A percentile compares a stretch with the other conserved stretches of the same genome.
Evolutionary conservation across 768 basidiomycete species (phyloP).

Genomic region (Naganishia vishniacii): DNA sequence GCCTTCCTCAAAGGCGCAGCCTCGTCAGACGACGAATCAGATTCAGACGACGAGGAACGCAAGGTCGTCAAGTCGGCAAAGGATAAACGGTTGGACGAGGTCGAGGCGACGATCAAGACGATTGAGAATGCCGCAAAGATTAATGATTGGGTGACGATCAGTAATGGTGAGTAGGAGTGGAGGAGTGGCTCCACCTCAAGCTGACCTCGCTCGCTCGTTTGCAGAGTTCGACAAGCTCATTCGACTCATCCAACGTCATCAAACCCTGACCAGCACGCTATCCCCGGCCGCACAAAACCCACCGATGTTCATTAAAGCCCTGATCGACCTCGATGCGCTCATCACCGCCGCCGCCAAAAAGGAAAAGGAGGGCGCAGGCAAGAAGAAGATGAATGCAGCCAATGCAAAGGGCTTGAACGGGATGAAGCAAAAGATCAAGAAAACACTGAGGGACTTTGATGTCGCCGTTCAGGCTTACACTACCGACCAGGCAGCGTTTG

Average conservation of each 20-base stretch:
- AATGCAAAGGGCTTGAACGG: constrained; percentile 90
- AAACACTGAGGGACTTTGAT: constrained; percentile 83
- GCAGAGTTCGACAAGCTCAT: constrained; percentile 94
- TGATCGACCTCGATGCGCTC: constrained; percentile 64
- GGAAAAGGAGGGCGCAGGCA: constrained; percentile 81
- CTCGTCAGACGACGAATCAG: constrained; percentile 58
- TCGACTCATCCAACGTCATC: constrained; percentile 78
- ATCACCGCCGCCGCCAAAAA: constrained; percentile 67
- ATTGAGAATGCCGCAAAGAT: constrained; percentile 95
- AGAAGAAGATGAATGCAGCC: constrained; percentile 85
- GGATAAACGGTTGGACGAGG: constrained; percentile 87
- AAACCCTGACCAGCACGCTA: constrained; percentile 65
- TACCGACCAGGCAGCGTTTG: constrained; percentile 79
- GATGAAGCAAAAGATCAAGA: constrained; percentile 98
- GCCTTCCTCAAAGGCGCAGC: constrained; percentile 46
- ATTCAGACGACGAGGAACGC: constrained; percentile 53
- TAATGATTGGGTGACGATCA: constrained; percentile 92
- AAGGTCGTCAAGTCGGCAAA: constrained; percentile 80
- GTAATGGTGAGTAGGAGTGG: constrained; percentile 74
- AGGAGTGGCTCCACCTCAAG: neutral
- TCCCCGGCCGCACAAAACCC: constrained; percentile 74
- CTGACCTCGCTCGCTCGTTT: neutral
- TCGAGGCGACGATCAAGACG: constrained; percentile 81
- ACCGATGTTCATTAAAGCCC: constrained; percentile 49
- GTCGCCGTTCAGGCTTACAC: constrained; percentile 70